These are phyloP conservation scores for Linderina pennispora DNA, from an alignment of 192 early-diverging fungal genomes.

Conservation along the genomic window DNA sequence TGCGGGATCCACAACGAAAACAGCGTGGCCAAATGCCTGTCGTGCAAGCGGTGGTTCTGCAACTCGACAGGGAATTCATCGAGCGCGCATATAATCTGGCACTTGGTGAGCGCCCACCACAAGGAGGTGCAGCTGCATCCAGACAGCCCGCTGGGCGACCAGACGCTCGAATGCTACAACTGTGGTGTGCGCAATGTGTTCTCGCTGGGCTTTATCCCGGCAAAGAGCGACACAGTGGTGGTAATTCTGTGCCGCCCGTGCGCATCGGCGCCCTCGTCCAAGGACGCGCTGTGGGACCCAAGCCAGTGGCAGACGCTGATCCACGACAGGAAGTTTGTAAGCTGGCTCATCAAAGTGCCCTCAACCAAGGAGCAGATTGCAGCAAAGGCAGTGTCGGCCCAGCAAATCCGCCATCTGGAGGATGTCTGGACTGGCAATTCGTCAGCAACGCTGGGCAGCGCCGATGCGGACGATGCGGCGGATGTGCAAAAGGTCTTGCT, in stretches of 20 bases:
- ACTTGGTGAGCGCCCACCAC: constrained; percentile 88
- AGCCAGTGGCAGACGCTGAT: constrained; percentile 96
- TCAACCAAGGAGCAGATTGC: constrained; percentile 76
- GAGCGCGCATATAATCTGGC: constrained; percentile 93
- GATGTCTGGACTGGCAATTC: constrained; percentile 81
- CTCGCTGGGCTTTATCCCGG: constrained; percentile 96
- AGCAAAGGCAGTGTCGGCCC: constrained; percentile 73
- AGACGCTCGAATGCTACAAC: constrained; percentile 94
- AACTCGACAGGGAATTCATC: constrained; percentile 85
- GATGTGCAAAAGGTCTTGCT: constrained; percentile 81
- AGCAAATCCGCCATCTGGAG: constrained; percentile 84
- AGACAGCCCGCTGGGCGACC: constrained; percentile 89
- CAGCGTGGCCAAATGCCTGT: constrained; percentile 88
- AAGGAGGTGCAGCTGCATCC: constrained; percentile 93
- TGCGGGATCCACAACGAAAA: constrained; percentile 87
- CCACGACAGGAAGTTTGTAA: constrained; percentile 87
- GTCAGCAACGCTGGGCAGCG: constrained; percentile 70
- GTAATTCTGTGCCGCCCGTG: constrained; percentile 95
- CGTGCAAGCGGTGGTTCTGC: constrained; percentile 95
- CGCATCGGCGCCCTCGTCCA: constrained; percentile 79
- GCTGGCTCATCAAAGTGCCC: constrained; percentile 92
- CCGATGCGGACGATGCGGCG: constrained; percentile 63
- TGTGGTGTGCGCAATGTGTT: constrained; percentile 95
- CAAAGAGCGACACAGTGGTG: constrained; percentile 96
- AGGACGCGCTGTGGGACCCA: constrained; percentile 96